Conservation (phyloP, 2,329 filamentous ascomycete genomes). For the Alternaria gaisen region DNA sequence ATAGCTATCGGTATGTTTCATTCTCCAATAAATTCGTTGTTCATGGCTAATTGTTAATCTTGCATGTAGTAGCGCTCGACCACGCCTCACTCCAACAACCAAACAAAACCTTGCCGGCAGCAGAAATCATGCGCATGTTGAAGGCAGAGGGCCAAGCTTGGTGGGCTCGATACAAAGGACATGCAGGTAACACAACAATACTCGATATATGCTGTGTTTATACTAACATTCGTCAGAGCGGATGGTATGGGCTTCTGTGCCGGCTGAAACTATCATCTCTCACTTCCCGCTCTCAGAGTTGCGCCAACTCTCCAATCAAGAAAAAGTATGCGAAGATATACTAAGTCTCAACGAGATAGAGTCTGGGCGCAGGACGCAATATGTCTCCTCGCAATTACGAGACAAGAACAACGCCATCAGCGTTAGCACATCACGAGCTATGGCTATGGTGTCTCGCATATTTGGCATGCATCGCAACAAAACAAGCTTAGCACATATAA, state of each 20-base stretch:
- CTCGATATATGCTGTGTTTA: too few species aligned
- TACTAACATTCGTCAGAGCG: not conserved
- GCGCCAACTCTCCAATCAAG: not conserved
- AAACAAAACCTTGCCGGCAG: not conserved
- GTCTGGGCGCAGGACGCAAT: not conserved
- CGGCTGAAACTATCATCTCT: not conserved
- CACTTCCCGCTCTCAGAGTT: not conserved
- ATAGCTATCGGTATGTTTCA: slow-evolving; percentile 3
- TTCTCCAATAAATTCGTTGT: not conserved
- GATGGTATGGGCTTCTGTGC: not conserved
- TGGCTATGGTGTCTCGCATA: not conserved
- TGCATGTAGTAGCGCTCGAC: not conserved
- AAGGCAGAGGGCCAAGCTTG: not conserved
- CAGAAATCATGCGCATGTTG: not conserved
- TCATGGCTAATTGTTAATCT: not conserved
- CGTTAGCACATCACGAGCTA: not conserved
- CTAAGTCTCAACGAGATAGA: not conserved
- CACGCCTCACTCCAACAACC: not conserved
- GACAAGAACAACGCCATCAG: not conserved
- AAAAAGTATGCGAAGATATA: not conserved
- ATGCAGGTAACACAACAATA: not conserved
- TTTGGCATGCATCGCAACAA: slow-evolving; percentile 8
- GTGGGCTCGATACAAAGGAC: slow-evolving; percentile 15
- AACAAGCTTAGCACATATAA: not conserved
- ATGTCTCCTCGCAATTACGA: slow-evolving; percentile 1